phyloP scores from a whole-genome alignment of 73 alveolate species.

The Durusdinium trenchii region DNA sequence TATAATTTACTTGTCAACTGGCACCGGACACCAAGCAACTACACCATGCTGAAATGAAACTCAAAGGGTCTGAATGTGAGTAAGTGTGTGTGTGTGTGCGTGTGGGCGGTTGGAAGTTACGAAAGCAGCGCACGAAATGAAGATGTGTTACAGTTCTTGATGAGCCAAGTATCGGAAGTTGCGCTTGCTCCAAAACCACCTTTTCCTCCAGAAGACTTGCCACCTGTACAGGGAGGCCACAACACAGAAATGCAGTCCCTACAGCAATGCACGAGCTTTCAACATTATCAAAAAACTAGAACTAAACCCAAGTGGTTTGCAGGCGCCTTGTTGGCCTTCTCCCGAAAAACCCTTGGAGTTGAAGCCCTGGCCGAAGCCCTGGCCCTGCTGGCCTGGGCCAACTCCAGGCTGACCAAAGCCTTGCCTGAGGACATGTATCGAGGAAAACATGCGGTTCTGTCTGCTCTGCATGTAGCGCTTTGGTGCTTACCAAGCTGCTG shows the following conservation, averaged over 20 bases:
- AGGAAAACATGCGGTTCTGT: too few species aligned
- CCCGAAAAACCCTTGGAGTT: conserved; percentile 2
- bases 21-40: too few species aligned
- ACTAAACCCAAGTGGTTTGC: not conserved
- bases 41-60: too few species aligned
- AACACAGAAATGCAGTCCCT: not conserved
- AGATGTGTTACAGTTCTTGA: not conserved
- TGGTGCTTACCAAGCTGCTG: conserved; percentile 3
- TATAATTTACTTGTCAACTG: too few species aligned
- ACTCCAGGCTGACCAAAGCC: conserved; percentile 60
- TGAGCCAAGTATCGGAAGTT: not conserved
- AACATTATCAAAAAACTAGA: not conserved
- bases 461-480: too few species aligned
- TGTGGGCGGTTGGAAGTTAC: too few species aligned
- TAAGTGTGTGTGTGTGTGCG: not conserved
- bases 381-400: not conserved
- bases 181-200: conserved; percentile 29
- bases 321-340: conserved; percentile 23
- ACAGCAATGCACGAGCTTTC: not conserved
- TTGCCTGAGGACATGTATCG: conserved; percentile 13
- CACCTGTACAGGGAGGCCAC: not conserved
- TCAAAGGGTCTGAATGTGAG: not conserved
- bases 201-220: not conserved
- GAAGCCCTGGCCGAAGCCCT: conserved; percentile 41
- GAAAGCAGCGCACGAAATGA: too few species aligned